These are phyloP conservation scores for Fagus crenata DNA, from an alignment of 306 rosid species.

Conservation along the genomic window DNA sequence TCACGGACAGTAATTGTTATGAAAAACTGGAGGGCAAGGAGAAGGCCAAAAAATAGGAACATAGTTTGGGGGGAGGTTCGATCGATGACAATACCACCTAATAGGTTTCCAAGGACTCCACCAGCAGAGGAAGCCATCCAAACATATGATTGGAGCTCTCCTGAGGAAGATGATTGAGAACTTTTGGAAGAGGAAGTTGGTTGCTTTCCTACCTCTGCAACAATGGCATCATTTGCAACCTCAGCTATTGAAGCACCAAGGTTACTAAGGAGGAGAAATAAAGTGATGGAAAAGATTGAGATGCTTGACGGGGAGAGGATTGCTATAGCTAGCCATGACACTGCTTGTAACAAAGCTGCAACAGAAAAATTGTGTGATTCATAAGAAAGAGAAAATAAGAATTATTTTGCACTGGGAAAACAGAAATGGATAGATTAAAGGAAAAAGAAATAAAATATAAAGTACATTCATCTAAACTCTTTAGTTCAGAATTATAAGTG, in stretches of 20 bases:
- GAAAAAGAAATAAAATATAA: not conserved
- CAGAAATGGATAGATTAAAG: not conserved
- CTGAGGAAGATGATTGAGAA: slow-evolving; percentile 51
- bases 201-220: slow-evolving; percentile 74
- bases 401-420: not conserved
- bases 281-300: slow-evolving; percentile 54
- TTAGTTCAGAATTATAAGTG: not conserved
- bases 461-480: not conserved
- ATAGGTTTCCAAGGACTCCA: slow-evolving; percentile 84
- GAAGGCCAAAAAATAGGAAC: slow-evolving; percentile 64
- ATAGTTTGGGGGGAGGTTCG: slow-evolving; percentile 52
- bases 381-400: not conserved
- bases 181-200: slow-evolving; percentile 45
- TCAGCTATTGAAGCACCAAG: slow-evolving; percentile 92
- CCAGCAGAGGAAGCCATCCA: slow-evolving; percentile 89
- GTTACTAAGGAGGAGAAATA: slow-evolving; percentile 78
- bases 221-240: slow-evolving; percentile 95
- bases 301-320: slow-evolving; percentile 54
- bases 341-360: slow-evolving; percentile 89
- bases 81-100: slow-evolving; percentile 62
- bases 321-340: slow-evolving; percentile 84
- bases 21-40: slow-evolving; percentile 64
- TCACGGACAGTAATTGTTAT: slow-evolving; percentile 55
- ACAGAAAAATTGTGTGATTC: slow-evolving; percentile 15
- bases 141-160: slow-evolving; percentile 82